Evolutionary conservation across 352 stramenopile genomes (phyloP).

Genomic region (Globisporangium splendens): DNA sequence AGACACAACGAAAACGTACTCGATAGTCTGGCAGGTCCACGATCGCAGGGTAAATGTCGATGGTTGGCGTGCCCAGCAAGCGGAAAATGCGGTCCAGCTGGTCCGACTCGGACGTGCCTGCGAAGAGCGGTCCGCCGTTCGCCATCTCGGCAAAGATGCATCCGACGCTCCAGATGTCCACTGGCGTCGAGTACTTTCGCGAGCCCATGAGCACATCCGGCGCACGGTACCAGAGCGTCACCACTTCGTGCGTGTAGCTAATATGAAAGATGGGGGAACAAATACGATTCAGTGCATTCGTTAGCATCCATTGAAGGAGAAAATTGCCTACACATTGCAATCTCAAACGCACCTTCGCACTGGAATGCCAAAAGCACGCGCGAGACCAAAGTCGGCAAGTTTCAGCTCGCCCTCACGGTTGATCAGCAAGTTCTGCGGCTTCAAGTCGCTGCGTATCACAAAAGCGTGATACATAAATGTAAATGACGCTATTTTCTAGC

Average conservation of each 20-base stretch:
- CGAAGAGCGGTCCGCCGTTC: conserved; percentile 92
- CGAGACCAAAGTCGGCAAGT: conserved; percentile 99
- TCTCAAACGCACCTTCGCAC: conserved; percentile 81
- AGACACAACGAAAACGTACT: conserved; percentile 35
- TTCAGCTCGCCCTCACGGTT: conserved; percentile 98
- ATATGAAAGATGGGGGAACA: too few species aligned
- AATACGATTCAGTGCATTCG: background rate
- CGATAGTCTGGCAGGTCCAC: conserved; percentile 96
- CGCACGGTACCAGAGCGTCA: conserved; percentile 93
- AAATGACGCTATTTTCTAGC: too few species aligned
- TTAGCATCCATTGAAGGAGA: too few species aligned
- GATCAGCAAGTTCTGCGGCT: conserved; percentile 98
- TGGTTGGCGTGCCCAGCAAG: conserved; percentile 93
- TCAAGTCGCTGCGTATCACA: conserved; percentile 92
- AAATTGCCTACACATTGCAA: too few species aligned
- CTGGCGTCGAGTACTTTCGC: conserved; percentile 97
- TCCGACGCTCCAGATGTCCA: conserved; percentile 99
- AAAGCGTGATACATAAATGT: background rate
- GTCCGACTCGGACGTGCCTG: conserved; percentile 95
- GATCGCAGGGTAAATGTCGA: conserved; percentile 94
- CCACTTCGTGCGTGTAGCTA: conserved; percentile 95
- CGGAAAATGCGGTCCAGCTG: conserved; percentile 98
- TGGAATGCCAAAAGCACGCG: conserved; percentile 98
- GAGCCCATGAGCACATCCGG: conserved; percentile 98
- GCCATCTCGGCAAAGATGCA: conserved; percentile 99